These are phyloP conservation scores for Davidsoniella virescens DNA, from an alignment of 2,329 filamentous ascomycete species.

Conservation along the genomic window DNA sequence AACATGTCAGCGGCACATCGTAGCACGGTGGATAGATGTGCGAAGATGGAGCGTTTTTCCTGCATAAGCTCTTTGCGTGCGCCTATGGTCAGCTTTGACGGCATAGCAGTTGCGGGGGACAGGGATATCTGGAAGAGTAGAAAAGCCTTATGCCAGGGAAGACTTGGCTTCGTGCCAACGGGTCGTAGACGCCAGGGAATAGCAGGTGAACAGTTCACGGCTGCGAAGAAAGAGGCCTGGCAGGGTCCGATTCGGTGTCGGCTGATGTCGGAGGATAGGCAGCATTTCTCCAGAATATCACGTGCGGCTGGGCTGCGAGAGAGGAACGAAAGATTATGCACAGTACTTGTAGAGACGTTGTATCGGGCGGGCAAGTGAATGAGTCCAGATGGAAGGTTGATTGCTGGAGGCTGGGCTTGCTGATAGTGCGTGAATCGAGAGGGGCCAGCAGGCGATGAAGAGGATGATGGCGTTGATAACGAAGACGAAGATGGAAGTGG, in stretches of 20 bases:
- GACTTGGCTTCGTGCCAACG: constrained; percentile 13
- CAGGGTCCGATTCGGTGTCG: constrained; percentile 22
- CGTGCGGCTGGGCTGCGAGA: constrained; percentile 13
- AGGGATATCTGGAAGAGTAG: constrained; percentile 48
- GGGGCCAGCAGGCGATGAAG: not conserved
- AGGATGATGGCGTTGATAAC: not conserved
- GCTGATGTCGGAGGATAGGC: constrained; percentile 24
- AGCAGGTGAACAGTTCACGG: constrained; percentile 23
- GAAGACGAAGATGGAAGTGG: not conserved
- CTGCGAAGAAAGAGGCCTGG: constrained; percentile 23
- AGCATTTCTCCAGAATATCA: constrained; percentile 24
- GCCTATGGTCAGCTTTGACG: constrained; percentile 27
- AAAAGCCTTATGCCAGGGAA: constrained; percentile 52
- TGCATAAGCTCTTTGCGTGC: constrained; percentile 14
- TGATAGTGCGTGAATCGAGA: not conserved
- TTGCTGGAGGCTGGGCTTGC: not conserved
- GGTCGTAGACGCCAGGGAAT: constrained; percentile 23
- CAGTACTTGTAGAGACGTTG: constrained; percentile 3
- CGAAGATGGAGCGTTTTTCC: constrained; percentile 21
- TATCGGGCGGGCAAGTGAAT: constrained; percentile 5
- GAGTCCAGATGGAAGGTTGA: not conserved
- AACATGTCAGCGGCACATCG: constrained; percentile 25
- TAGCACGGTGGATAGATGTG: constrained; percentile 20
- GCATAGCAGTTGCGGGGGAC: constrained; percentile 44
- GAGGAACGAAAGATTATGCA: constrained; percentile 10